Evolutionary conservation across 768 basidiomycete species (phyloP).

Genomic region (Aureoboletus auriporus): DNA sequence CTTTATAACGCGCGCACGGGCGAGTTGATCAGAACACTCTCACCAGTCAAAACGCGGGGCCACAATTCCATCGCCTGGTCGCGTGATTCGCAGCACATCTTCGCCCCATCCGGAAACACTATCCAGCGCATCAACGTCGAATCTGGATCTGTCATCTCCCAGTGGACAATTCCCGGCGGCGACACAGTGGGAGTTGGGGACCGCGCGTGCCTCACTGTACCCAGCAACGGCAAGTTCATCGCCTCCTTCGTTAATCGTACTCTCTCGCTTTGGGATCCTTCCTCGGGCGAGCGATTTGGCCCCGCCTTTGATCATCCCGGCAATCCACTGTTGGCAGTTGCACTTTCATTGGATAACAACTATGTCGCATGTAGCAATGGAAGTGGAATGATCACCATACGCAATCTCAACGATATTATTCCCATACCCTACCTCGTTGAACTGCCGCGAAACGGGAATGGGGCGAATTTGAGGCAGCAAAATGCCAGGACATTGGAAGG

Average conservation of each 20-base stretch:
- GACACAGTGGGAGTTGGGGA: neutral
- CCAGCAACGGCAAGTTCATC: neutral
- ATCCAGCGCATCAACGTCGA: neutral
- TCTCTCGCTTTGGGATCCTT: slow-evolving; percentile 7
- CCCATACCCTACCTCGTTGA: neutral
- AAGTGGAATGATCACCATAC: neutral
- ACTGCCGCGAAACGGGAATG: neutral
- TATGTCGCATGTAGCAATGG: neutral
- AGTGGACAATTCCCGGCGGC: neutral
- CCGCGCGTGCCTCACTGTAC: neutral
- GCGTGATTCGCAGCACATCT: neutral
- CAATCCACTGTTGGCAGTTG: neutral
- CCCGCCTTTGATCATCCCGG: neutral
- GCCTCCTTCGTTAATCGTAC: neutral
- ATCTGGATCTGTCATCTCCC: neutral
- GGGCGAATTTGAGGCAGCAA: neutral
- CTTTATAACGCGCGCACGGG: neutral
- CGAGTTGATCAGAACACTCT: neutral
- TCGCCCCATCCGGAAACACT: neutral
- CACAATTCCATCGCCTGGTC: neutral
- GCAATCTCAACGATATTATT: neutral
- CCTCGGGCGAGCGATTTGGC: neutral
- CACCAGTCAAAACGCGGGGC: neutral
- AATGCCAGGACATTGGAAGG: neutral
- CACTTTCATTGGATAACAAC: slow-evolving; percentile 1